A percentile compares a stretch with the other conserved stretches of the same genome.
phyloP scores from a whole-genome alignment of 352 stramenopile species.

The Phytophthora cryptogea region DNA sequence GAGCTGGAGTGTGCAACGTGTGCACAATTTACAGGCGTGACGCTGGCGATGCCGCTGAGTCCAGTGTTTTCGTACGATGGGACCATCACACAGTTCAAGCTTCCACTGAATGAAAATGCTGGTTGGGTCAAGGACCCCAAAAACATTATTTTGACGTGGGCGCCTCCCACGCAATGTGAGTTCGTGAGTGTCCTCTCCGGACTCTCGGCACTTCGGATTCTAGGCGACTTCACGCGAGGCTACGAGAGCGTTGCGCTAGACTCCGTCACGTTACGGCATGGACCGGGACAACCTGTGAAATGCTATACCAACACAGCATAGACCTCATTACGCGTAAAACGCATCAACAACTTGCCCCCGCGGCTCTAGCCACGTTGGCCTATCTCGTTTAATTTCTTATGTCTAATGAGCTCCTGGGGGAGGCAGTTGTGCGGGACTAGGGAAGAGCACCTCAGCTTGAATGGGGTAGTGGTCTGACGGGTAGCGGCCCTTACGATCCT shows the following conservation, averaged over 20 bases:
- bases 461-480: slow-evolving; percentile 90
- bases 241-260: slow-evolving; percentile 92
- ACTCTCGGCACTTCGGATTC: slow-evolving; percentile 83
- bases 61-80: slow-evolving; percentile 83
- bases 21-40: slow-evolving; percentile 78
- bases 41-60: slow-evolving; percentile 84
- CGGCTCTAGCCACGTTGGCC: slow-evolving; percentile 19
- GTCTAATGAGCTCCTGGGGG: slow-evolving; percentile 36
- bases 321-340: slow-evolving; percentile 16
- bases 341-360: slow-evolving; percentile 25
- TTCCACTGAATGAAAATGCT: slow-evolving; percentile 80
- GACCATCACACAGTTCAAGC: slow-evolving; percentile 74
- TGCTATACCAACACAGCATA: slow-evolving; percentile 37
- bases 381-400: slow-evolving; percentile 28
- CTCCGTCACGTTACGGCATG: slow-evolving; percentile 72
- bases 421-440: slow-evolving; percentile 57
- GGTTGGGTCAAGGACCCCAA: slow-evolving; percentile 92
- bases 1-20: slow-evolving; percentile 89
- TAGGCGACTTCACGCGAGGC: slow-evolving; percentile 91
- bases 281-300: slow-evolving; percentile 41
- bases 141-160: slow-evolving; percentile 86
- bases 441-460: slow-evolving; percentile 79
- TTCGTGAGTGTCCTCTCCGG: slow-evolving; percentile 89
- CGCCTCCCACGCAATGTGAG: slow-evolving; percentile 74
- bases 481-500: slow-evolving; percentile 79